Base-by-base conservation (phyloP, 192 early-diverging fungal genomes). In the Dimargaris verticillata region DNA sequence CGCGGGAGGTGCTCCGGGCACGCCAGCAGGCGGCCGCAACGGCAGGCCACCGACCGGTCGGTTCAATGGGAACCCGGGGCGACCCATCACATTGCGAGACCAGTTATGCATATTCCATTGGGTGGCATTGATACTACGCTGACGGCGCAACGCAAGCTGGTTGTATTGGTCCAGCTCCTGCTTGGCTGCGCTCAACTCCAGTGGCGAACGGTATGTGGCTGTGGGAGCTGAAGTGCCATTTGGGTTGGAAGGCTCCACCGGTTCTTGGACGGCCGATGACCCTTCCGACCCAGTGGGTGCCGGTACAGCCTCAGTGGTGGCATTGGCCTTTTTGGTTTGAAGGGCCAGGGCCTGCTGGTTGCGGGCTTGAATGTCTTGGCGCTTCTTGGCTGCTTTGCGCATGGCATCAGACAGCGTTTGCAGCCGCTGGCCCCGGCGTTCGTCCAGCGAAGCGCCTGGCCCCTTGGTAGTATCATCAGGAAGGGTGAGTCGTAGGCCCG, bases 61-160 rank as follows among this genome's bases (percentile, higher is more conserved):
- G 18, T 51, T 51, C 49, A 51, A 25, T 25, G 49, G 49, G 26
- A 51, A 25, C 26, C 49, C 49, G 41, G 57, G 11, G 33, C 57
- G 57, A 5, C 57, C 57, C 41, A 44, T 59, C 57, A 59, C 43
- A 38, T 28, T 24, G 33, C 57, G 57, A 1, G 57, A 18, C 42
- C 42, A n/a, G 42, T 59, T 59, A 13, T 59, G 57, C 57, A 59
- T 59, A 0, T 28, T 33, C 57, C 57, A 59, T 38, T 59, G 57
- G 0, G 57, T 29, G 41, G 38, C 42, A 2, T 25, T 59, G n/a
- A 59, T 18, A 17, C n/a, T 24, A n/a, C 57, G 57, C 43, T 59
- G 57, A 18, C 57, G 57, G 11, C 53, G 53, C 7, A 59, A 10
- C 17, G 57, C 41, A 7, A 59, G 24, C 42, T 59, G 57, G 57